These are phyloP conservation scores for Sugiyamaella floridensis DNA, from an alignment of 805 yeast genomes.

Conservation along the genomic window DNA sequence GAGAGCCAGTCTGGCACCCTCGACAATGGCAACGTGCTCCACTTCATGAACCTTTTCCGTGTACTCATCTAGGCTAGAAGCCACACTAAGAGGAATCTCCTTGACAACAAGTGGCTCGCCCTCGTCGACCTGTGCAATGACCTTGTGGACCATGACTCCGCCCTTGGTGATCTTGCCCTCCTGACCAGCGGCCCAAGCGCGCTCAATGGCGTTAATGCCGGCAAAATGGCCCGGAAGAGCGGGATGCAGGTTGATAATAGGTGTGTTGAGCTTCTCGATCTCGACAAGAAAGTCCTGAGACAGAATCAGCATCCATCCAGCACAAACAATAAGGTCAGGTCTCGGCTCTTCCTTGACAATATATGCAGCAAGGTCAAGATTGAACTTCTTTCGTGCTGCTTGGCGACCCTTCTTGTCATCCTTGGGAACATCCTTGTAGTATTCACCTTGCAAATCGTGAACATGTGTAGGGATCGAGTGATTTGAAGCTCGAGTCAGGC, in stretches of 20 bases:
- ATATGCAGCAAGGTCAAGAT: slow-evolving; percentile 65
- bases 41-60: slow-evolving; percentile 73
- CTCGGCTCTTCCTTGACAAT: slow-evolving; percentile 47
- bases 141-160: slow-evolving; percentile 95
- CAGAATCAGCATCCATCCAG: slow-evolving; percentile 96
- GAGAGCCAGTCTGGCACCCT: slow-evolving; percentile 69
- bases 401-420: slow-evolving; percentile 53
- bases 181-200: slow-evolving; percentile 95
- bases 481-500: slow-evolving; percentile 68
- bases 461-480: slow-evolving; percentile 61
- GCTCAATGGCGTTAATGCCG: slow-evolving; percentile 93
- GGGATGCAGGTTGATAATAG: slow-evolving; percentile 91
- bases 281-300: slow-evolving; percentile 70
- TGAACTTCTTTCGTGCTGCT: slow-evolving; percentile 62
- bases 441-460: slow-evolving; percentile 56
- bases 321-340: slow-evolving; percentile 90
- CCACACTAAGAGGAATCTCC: slow-evolving; percentile 62
- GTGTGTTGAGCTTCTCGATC: slow-evolving; percentile 50
- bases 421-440: slow-evolving; percentile 69
- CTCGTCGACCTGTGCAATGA: slow-evolving; percentile 90
- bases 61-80: slow-evolving; percentile 72
- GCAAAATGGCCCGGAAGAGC: slow-evolving; percentile 97
- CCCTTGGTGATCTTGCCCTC: slow-evolving; percentile 67
- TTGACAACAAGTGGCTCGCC: slow-evolving; percentile 86
- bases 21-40: slow-evolving; percentile 90